Evolutionary conservation across 495 filamentous ascomycete species (phyloP), one percentile per base, ranked within the genome.

Genomic region (Cetradonia linearis): DNA sequence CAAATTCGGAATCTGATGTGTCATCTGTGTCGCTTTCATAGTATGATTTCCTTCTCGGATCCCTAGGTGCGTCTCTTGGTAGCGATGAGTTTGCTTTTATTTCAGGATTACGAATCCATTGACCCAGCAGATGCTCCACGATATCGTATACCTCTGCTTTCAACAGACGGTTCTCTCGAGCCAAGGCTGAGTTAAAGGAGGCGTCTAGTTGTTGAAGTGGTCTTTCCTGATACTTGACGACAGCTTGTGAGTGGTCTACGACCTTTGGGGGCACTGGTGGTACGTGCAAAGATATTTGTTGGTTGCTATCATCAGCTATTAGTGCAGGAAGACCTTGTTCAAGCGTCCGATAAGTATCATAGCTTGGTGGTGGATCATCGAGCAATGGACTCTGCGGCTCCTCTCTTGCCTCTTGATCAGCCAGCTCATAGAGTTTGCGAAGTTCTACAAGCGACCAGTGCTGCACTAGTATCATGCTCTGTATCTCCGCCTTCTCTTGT

Each of bases 381-480:
- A 37, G 27, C 16, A 37, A 31, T 30, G 57, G 54, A 33, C 60
- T 55, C 44, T 27, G 18, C 20, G 37, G 58, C 31, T 68, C 68
- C 31, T 76, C 70, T 10, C 59, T 36, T 27, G 63, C 68, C 56
- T 76, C 75, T 30, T 73, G 67, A 49, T 74, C 67, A 37, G 73
- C 74, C 23, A 67, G 20, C 48, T 73, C 67, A 66, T 73, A 76
- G 25, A 77, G 63, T 9, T 68, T 68, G 30, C 73, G 73, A 7
- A 77, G 65, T 13, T 73, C 72, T 47, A 71, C 73, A 31, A 70
- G 61, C 14, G 74, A 71, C 71, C 72, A 77, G 61, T 77, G 74
- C 46, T 76, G 66, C 5, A 76, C 69, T n/a, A 77, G 70, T 30
- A 77, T 69, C 74, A 77, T 75, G 54, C 76, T 77, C 61, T 77